These are phyloP conservation scores for Microthyrium microscopicum DNA, from an alignment of 2,329 filamentous ascomycete genomes.

Conservation along the genomic window DNA sequence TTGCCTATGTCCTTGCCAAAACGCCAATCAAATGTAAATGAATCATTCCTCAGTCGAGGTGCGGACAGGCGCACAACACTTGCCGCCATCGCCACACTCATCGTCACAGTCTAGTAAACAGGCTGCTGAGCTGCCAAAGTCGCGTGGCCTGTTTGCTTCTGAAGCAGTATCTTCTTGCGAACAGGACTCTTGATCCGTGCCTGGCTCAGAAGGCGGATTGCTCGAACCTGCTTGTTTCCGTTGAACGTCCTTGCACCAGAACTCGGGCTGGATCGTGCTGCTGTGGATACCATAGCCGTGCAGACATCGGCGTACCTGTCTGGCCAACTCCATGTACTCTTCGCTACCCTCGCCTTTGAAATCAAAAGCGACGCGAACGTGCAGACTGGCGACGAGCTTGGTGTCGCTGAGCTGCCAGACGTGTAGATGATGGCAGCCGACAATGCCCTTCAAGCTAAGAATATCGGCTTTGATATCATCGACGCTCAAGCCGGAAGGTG, in stretches of 20 bases:
- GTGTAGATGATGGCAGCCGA: conserved; percentile 88
- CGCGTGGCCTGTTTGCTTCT: too few relatives aligned
- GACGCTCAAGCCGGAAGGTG: conserved; percentile 72
- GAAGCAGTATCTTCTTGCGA: conserved; percentile 14
- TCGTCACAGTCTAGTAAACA: conserved; percentile 29
- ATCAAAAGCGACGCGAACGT: conserved; percentile 82
- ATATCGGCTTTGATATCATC: conserved; percentile 91
- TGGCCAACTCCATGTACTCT: conserved; percentile 81
- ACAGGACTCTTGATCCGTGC: too few relatives aligned
- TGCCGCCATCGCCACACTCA: conserved; percentile 24
- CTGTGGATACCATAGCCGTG: conserved; percentile 95
- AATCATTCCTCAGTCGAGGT: too few relatives aligned
- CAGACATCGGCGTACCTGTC: conserved; percentile 68
- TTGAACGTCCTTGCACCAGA: conserved; percentile 28
- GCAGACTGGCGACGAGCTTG: conserved; percentile 82
- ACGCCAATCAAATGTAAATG: too few relatives aligned
- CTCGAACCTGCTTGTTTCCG: too few relatives aligned
- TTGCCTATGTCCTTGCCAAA: too few relatives aligned
- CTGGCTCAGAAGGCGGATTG: too few relatives aligned
- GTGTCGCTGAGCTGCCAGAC: conserved; percentile 96
- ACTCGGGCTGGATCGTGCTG: conserved; percentile 94
- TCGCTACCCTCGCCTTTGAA: conserved; percentile 62
- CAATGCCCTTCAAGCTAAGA: conserved; percentile 62
- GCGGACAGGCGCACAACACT: conserved; percentile 25
- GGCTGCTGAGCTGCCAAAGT: too few relatives aligned